Base-by-base conservation (phyloP, 371 early-diverging fungal genomes). In the Encephalitozoon cuniculi region DNA sequence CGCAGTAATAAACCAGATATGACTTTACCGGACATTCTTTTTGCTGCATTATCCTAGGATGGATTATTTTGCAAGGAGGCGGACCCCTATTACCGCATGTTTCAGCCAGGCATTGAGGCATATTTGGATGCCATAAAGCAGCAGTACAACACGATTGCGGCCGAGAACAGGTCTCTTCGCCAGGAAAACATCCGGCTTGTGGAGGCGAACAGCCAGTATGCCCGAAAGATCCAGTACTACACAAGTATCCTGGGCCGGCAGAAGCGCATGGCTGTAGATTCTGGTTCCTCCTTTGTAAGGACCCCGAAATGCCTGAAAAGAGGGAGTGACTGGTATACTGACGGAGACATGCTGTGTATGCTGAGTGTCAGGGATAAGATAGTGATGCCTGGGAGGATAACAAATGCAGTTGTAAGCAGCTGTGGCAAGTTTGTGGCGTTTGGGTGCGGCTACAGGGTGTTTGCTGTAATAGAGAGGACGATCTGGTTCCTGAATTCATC, bases 91-190 rank as follows among this genome's bases (percentile, higher is more conserved):
- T 34, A 4, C 2, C 32, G 11, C 12, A 71, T 71, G 71, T 71
- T 51, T 59, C 71, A 71, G 59, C 71, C 71, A 41, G 71, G 59
- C 30, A 54, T 71, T 37, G 59, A 54, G 26, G 59, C 71, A 21
- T 71, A 71, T 28, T 18, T 71, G 37, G 71, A 71, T 40, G 71
- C 71, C 30, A 71, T 71, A 41, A 71, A 71, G 32, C 71, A 71
- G 44, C 71, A 71, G 63, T 71, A 71, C 28, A 63, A 71, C 32
- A 26, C 32, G 15, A 15, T 71, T 12, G 21, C 59, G 44, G 59
- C 54, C 37, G 71, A 71, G 8, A 71, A 71, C 30, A 71, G 55
- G n/a, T 43, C 39, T n/a, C 30, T 71, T 28, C 37, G 55, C 44
- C 30, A 52, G 11, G 71, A 71, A 11, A 71, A 71, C 21, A 37